Conservation (phyloP, 2,329 filamentous ascomycete species). For the Colletotrichum sp. region DNA sequence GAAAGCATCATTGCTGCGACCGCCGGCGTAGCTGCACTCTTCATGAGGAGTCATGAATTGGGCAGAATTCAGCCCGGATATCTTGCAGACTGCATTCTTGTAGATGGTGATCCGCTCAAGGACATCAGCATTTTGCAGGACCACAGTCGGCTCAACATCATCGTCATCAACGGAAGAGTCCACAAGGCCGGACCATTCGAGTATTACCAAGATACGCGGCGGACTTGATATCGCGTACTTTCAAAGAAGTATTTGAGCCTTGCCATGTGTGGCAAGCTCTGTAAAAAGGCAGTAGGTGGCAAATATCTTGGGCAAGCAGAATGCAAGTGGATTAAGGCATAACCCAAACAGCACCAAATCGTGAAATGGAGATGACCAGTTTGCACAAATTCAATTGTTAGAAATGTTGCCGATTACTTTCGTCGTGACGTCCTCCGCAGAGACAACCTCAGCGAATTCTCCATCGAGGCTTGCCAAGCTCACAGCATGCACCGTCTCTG, state of each 20-base stretch:
- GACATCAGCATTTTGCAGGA: background rate
- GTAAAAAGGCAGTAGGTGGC: background rate
- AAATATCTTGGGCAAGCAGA: background rate
- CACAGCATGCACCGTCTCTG: slow-evolving; percentile 49
- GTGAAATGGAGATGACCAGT: background rate
- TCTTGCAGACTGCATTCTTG: background rate
- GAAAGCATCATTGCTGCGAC: background rate
- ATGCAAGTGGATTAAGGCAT: background rate
- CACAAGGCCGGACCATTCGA: background rate
- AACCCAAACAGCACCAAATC: rapidly evolving
- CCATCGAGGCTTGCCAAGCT: slow-evolving; percentile 46
- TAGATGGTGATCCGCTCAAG: background rate
- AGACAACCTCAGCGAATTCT: slow-evolving; percentile 47
- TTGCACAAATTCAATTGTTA: rapidly evolving
- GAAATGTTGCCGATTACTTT: background rate
- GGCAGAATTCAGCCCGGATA: background rate
- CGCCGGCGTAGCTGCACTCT: background rate
- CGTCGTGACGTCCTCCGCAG: background rate
- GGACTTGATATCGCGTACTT: background rate
- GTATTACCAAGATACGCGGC: background rate
- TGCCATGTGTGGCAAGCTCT: background rate
- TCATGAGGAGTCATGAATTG: background rate
- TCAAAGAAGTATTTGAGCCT: background rate
- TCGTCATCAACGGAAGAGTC: background rate
- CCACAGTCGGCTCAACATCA: background rate